Evolutionary conservation across 768 basidiomycete genomes (phyloP).

Genomic region (Amanita molliuscula): DNA sequence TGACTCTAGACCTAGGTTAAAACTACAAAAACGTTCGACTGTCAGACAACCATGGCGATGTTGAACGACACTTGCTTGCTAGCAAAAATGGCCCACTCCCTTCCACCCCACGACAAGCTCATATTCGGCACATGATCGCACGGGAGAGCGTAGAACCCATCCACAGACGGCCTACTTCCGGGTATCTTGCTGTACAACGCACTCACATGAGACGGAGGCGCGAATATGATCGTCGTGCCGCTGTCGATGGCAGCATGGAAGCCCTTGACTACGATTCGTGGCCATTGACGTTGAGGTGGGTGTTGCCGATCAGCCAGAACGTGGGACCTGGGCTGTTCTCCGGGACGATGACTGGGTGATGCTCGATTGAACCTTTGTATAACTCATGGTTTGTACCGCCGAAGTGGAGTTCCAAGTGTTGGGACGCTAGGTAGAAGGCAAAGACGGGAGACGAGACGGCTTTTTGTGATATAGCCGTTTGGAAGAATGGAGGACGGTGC

Average conservation of each 20-base stretch:
- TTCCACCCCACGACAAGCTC: not conserved
- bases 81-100: not conserved
- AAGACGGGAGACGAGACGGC: not conserved
- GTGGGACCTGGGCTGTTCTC: not conserved
- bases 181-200: not conserved
- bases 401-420: not conserved
- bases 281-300: not conserved
- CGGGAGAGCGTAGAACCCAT: not conserved
- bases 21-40: not conserved
- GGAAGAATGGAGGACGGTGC: not conserved
- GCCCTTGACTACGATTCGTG: not conserved
- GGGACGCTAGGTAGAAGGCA: not conserved
- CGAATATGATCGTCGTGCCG: constrained; percentile 1
- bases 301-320: constrained; percentile 3
- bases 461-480: not conserved
- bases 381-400: not conserved
- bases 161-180: not conserved
- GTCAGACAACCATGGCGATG: not conserved
- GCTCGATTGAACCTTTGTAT: not conserved
- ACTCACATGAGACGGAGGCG: not conserved
- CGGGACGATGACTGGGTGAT: not conserved
- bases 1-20: not conserved
- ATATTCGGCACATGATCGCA: not conserved
- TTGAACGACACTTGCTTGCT: not conserved
- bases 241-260: constrained; percentile 1